Evolutionary conservation across 1,284 basidiomycete species (phyloP).

Genomic region (Omphalotus olearius): DNA sequence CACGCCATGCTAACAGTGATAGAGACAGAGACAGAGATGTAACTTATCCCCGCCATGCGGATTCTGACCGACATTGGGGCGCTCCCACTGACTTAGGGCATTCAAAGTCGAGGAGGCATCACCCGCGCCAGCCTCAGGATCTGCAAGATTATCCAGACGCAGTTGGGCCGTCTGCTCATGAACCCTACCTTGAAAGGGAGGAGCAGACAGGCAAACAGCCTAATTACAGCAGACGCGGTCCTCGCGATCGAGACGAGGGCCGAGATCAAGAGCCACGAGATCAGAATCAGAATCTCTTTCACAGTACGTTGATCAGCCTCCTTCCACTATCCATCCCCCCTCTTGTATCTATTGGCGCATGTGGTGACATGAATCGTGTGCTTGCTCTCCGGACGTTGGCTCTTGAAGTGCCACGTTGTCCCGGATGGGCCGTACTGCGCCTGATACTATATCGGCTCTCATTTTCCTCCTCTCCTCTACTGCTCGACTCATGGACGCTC

Average conservation of each 20-base stretch:
- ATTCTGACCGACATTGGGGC: conserved; percentile 27
- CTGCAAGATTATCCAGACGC: conserved; percentile 6
- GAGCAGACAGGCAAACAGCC: conserved; percentile 2
- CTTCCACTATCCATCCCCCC: conserved; percentile 32
- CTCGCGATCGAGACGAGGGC: conserved; percentile 29
- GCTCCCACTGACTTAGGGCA: conserved; percentile 8
- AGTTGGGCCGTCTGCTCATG: not conserved
- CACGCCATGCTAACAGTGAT: conserved; percentile 26
- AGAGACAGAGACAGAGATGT: conserved; percentile 22
- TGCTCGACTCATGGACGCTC: conserved; percentile 51
- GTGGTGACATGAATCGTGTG: conserved; percentile 29
- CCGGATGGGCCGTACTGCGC: not conserved
- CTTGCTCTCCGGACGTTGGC: conserved; percentile 12
- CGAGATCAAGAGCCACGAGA: conserved; percentile 11
- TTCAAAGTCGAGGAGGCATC: not conserved
- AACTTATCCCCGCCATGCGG: conserved; percentile 20
- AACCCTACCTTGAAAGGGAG: conserved; percentile 3
- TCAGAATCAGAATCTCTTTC: conserved; percentile 41
- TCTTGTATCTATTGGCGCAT: conserved; percentile 31
- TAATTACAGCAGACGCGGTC: conserved; percentile 16
- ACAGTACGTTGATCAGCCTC: conserved; percentile 77
- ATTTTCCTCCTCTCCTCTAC: conserved; percentile 30
- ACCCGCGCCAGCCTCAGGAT: conserved; percentile 1
- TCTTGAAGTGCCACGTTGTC: conserved; percentile 12
- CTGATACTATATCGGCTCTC: conserved; percentile 24